These are phyloP conservation scores for Rhododendron vialii DNA, from an alignment of 148 eudicot genomes.

Conservation along the genomic window DNA sequence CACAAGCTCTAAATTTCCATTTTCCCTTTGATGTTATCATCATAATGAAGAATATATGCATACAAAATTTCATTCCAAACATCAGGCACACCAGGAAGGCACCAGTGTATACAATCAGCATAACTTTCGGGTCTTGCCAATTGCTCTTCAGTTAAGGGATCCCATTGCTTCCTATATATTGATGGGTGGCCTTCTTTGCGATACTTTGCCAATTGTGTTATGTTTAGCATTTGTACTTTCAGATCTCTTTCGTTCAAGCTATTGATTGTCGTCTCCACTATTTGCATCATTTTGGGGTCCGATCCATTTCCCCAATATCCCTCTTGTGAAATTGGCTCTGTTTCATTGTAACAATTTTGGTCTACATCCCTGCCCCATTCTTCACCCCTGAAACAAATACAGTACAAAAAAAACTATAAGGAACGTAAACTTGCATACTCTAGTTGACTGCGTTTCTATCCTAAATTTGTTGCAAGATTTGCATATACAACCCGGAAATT, in stretches of 20 bases:
- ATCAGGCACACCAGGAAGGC: constrained; percentile 31
- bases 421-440: too few relatives aligned
- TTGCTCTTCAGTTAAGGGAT: constrained; percentile 19
- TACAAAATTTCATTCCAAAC: constrained; percentile 27
- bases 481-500: too few relatives aligned
- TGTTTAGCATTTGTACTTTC: constrained; percentile 11
- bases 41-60: constrained; percentile 11
- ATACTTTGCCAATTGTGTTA: constrained; percentile 12
- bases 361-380: too few relatives aligned
- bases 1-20: background rate
- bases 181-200: constrained; percentile 16
- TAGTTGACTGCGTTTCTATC: too few relatives aligned
- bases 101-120: constrained; percentile 29
- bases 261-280: background rate
- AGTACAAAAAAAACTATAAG: too few relatives aligned
- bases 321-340: too few relatives aligned
- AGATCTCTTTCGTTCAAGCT: constrained; percentile 4
- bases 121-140: constrained; percentile 10
- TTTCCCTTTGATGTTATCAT: background rate
- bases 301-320: background rate
- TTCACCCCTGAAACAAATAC: too few relatives aligned
- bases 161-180: constrained; percentile 17
- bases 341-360: too few relatives aligned
- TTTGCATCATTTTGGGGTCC: background rate
- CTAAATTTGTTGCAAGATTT: too few relatives aligned